These are phyloP conservation scores for Psidium guajava DNA, from an alignment of 345 rosid species.

Conservation along the genomic window DNA sequence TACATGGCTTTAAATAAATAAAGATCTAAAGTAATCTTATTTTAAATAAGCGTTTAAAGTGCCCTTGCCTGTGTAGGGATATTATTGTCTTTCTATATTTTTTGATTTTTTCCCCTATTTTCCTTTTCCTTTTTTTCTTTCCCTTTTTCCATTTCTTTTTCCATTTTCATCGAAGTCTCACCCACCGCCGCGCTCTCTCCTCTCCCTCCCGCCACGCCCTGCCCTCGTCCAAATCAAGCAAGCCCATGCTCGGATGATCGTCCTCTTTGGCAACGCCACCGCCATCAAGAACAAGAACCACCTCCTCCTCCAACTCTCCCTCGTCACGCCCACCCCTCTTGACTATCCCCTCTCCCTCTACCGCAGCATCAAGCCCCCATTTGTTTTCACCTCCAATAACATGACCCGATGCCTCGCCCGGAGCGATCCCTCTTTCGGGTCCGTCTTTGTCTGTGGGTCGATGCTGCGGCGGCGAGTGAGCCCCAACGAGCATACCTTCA, in stretches of 20 bases:
- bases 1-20: too few relatives aligned
- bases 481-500: constrained; percentile 12
- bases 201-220: neutral
- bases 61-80: too few relatives aligned
- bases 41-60: too few relatives aligned
- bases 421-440: constrained; percentile 3
- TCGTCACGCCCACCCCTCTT: neutral
- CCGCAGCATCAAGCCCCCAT: neutral
- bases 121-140: too few relatives aligned
- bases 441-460: constrained; percentile 5
- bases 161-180: too few relatives aligned
- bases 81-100: too few relatives aligned
- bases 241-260: constrained; percentile 9
- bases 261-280: constrained; percentile 16
- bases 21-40: too few relatives aligned
- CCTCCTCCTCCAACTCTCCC: too few relatives aligned
- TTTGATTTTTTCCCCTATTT: too few relatives aligned
- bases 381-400: constrained; percentile 14
- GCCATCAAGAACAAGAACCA: too few relatives aligned
- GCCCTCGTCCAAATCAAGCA: constrained; percentile 8
- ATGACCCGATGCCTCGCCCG: constrained; percentile 12
- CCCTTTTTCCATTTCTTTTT: too few relatives aligned
- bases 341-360: constrained; percentile 1
- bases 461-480: neutral
- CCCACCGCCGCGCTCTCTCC: neutral